Percentiles rank a stretch among this genome's conserved stretches.
Conservation (phyloP, 352 stramenopile species). For the Phytophthora ohioensis region DNA sequence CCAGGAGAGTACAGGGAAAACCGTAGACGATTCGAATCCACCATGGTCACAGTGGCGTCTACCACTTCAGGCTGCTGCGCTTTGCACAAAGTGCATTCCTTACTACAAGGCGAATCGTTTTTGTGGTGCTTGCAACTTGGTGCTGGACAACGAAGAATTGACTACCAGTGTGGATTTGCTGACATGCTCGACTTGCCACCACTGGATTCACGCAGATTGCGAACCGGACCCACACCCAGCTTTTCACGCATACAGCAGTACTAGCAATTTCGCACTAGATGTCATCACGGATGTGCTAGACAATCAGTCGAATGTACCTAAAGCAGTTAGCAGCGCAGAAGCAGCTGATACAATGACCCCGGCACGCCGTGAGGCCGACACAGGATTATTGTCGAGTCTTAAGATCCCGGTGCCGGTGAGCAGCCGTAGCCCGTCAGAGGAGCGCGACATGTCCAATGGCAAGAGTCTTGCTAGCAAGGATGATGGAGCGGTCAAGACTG, state of each 20-base stretch:
- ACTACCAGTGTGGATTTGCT: constrained; percentile 62
- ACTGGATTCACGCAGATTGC: constrained; percentile 85
- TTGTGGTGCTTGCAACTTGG: constrained; percentile 72
- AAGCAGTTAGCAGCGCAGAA: constrained; percentile 2
- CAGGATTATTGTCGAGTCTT: constrained; percentile 25
- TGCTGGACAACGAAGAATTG: constrained; percentile 56
- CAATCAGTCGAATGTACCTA: constrained; percentile 7
- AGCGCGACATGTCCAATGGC: constrained; percentile 23
- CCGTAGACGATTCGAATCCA: not conserved
- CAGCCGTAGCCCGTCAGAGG: constrained; percentile 37
- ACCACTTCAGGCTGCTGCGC: constrained; percentile 63
- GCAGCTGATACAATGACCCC: not conserved
- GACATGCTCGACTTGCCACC: constrained; percentile 77
- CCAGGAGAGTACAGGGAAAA: not conserved
- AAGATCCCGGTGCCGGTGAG: constrained; percentile 19
- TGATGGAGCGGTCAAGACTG: constrained; percentile 49
- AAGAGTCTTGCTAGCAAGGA: constrained; percentile 29
- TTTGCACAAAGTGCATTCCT: constrained; percentile 71
- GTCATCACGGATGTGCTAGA: constrained; percentile 45
- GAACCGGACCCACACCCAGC: constrained; percentile 75
- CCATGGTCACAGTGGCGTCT: constrained; percentile 81
- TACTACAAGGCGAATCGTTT: constrained; percentile 78
- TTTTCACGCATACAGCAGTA: constrained; percentile 49
- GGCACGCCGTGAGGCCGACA: constrained; percentile 21
- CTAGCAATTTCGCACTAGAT: constrained; percentile 63